These are phyloP conservation scores for Wickerhamiella musiphila DNA, from an alignment of 805 yeast species.

Conservation along the genomic window DNA sequence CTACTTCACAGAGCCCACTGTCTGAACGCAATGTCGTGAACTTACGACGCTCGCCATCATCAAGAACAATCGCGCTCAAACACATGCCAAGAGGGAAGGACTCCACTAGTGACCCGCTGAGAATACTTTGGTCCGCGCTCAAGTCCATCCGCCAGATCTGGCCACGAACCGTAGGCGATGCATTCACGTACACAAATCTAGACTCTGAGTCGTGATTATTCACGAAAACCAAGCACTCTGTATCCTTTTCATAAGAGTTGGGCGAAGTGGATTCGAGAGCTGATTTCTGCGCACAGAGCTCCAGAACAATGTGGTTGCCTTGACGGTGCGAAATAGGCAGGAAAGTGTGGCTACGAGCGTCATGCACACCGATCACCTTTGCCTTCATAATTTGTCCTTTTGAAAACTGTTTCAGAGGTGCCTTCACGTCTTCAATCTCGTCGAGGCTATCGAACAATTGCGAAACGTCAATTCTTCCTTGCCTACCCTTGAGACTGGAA, in stretches of 20 bases:
- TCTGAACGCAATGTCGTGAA: constrained; percentile 29
- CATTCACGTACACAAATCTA: constrained; percentile 40
- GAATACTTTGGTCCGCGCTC: constrained; percentile 32
- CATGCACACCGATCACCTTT: constrained; percentile 61
- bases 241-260: constrained; percentile 25
- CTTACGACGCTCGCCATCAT: no score
- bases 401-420: constrained; percentile 43
- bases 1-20: constrained; percentile 42
- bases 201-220: constrained; percentile 42
- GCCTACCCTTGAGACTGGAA: no score
- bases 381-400: constrained; percentile 38
- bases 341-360: constrained; percentile 48
- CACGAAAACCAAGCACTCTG: constrained; percentile 47
- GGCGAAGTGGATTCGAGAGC: constrained; percentile 20
- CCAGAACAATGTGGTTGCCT: constrained; percentile 40
- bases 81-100: constrained; percentile 49
- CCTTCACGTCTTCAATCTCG: constrained; percentile 38
- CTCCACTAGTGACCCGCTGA: no score
- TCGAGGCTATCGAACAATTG: constrained; percentile 39
- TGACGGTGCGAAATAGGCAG: constrained; percentile 45
- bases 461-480: constrained; percentile 64
- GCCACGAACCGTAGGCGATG: constrained; percentile 54
- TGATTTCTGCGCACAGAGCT: constrained; percentile 39
- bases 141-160: constrained; percentile 48
- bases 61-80: constrained; percentile 35